These are phyloP conservation scores for Cicer yamashitae DNA, from an alignment of 306 rosid genomes.

Conservation along the genomic window DNA sequence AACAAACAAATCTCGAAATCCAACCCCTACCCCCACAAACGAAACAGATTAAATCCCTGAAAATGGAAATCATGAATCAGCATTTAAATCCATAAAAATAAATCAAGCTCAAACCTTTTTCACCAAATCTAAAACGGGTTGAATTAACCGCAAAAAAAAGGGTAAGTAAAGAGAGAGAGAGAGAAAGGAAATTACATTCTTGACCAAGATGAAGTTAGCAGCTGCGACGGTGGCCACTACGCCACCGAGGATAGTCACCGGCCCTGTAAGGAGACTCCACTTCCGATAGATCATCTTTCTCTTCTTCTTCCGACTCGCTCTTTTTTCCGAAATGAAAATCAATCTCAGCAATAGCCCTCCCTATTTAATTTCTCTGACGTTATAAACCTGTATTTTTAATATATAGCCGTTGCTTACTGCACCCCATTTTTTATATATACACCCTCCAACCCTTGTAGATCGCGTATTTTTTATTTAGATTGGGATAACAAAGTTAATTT, in stretches of 20 bases:
- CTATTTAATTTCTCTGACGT: not conserved
- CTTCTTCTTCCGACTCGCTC: conserved; percentile 6
- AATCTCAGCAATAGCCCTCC: not conserved
- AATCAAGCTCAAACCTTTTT: conserved; percentile 19
- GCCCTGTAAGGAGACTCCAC: conserved; percentile 91
- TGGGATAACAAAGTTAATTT: too few relatives aligned
- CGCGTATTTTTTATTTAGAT: too few relatives aligned
- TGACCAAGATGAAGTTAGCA: conserved; percentile 56
- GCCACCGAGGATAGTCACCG: conserved; percentile 64
- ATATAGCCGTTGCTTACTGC: too few relatives aligned
- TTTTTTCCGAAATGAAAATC: not conserved
- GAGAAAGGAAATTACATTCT: conserved; percentile 49
- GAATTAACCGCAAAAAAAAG: not conserved
- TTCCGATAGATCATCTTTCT: conserved; percentile 82
- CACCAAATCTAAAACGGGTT: conserved; percentile 18
- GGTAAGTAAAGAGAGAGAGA: not conserved
- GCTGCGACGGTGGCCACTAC: conserved; percentile 60
- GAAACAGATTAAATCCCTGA: not conserved
- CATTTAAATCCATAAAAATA: conserved; percentile 9
- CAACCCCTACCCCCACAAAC: not conserved
- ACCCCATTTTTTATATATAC: too few relatives aligned
- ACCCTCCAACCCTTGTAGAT: too few relatives aligned
- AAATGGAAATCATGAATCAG: conserved; percentile 18
- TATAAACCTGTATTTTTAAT: not conserved
- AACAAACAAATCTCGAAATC: not conserved